phyloP scores from a whole-genome alignment of 805 yeast genomes.

The Teunomyces lycoperdinae region DNA sequence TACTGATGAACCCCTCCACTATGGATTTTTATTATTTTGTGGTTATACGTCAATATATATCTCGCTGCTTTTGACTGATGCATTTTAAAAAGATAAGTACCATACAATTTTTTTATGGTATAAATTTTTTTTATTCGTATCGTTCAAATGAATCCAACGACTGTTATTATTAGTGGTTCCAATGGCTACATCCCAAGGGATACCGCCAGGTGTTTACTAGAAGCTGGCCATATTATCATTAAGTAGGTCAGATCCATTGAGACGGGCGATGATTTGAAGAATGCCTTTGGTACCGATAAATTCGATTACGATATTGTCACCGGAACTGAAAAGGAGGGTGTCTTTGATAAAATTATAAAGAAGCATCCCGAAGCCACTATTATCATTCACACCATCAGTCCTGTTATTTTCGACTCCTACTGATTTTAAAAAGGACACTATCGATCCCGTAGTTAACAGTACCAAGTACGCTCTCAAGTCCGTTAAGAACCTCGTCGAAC shows the following conservation, averaged over 20 bases:
- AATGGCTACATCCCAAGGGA: conserved; percentile 32
- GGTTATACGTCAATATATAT: too few relatives aligned
- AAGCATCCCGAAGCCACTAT: conserved; percentile 14
- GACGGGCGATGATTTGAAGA: conserved; percentile 30
- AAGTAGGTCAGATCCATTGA: conserved; percentile 41
- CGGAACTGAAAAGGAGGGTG: conserved; percentile 12
- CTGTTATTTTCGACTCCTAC: conserved; percentile 11
- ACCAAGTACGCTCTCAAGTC: conserved; percentile 15
- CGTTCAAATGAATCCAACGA: background rate
- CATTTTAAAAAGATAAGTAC: background rate
- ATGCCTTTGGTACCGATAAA: conserved; percentile 3
- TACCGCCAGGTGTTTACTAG: conserved; percentile 19
- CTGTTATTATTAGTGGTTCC: conserved; percentile 29
- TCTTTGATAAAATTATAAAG: conserved; percentile 15
- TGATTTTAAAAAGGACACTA: conserved; percentile 12
- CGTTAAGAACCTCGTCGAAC: conserved; percentile 9
- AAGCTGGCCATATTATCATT: conserved; percentile 20
- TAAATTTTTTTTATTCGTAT: background rate
- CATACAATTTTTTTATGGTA: background rate
- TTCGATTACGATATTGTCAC: conserved; percentile 15
- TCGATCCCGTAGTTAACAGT: conserved; percentile 15
- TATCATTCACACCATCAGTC: conserved; percentile 18
- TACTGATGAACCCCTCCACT: too few relatives aligned
- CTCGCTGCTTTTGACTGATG: background rate
- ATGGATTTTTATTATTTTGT: too few relatives aligned